Evolutionary conservation across 805 yeast genomes (phyloP).

Genomic region (Cyberlindnera euphorbiae): DNA sequence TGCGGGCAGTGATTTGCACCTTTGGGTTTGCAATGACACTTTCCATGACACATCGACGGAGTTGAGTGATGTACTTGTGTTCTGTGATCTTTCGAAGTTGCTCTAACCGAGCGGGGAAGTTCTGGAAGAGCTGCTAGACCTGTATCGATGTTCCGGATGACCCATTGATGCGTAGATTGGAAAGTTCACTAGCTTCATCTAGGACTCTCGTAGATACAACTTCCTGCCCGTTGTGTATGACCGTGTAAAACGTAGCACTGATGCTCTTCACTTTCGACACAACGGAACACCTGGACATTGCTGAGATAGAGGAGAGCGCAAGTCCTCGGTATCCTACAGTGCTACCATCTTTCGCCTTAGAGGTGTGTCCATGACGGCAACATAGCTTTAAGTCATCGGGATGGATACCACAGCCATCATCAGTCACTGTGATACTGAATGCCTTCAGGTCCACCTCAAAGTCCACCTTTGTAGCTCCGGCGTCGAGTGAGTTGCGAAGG

Average conservation of each 20-base stretch:
- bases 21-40: conserved; percentile 26
- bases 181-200: too few relatives aligned
- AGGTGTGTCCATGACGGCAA: conserved; percentile 2
- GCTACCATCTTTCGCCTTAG: not conserved
- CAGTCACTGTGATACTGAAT: conserved; percentile 41
- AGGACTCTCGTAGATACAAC: too few relatives aligned
- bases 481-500: conserved; percentile 52
- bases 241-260: conserved; percentile 27
- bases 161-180: conserved; percentile 12
- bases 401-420: conserved; percentile 69
- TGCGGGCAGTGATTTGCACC: conserved; percentile 15
- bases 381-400: conserved; percentile 41
- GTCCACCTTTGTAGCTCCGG: conserved; percentile 37
- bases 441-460: conserved; percentile 33
- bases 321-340: conserved; percentile 75
- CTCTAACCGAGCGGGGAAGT: conserved; percentile 39
- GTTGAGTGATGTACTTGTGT: conserved; percentile 22
- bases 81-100: conserved; percentile 23
- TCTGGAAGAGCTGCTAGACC: conserved; percentile 37
- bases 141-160: conserved; percentile 36
- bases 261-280: conserved; percentile 37
- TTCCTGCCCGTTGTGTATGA: too few relatives aligned
- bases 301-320: conserved; percentile 53
- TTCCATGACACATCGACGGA: conserved; percentile 30
- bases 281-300: conserved; percentile 41